These are phyloP conservation scores for Myriosclerotinia curreyana DNA, from an alignment of 2,329 filamentous ascomycete species.

Conservation along the genomic window DNA sequence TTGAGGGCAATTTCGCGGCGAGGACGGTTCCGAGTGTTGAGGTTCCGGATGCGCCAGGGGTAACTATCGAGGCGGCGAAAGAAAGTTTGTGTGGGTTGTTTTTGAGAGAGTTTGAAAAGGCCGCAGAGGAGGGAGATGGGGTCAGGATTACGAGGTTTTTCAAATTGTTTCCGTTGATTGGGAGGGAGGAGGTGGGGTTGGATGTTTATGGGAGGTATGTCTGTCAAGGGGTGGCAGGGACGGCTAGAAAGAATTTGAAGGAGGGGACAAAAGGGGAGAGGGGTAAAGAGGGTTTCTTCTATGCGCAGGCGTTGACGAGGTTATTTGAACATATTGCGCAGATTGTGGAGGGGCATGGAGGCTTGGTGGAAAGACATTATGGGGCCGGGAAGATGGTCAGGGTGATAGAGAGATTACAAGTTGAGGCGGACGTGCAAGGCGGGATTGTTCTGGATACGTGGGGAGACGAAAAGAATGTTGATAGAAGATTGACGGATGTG, in stretches of 20 bases:
- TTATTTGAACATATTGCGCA: constrained; percentile 97
- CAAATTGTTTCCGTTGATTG: constrained; percentile 94
- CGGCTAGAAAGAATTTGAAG: constrained; percentile 77
- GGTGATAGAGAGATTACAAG: constrained; percentile 88
- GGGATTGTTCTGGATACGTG: constrained; percentile 95
- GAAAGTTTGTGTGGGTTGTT: constrained; percentile 90
- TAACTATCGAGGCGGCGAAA: constrained; percentile 81
- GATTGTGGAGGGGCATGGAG: constrained; percentile 89
- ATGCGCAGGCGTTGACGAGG: constrained; percentile 83
- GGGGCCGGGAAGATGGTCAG: constrained; percentile 88
- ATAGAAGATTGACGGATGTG: constrained; percentile 86
- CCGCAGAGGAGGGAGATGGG: constrained; percentile 81
- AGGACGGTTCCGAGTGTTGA: constrained; percentile 93
- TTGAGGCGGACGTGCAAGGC: constrained; percentile 93
- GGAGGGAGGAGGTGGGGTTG: constrained; percentile 79
- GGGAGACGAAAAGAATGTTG: constrained; percentile 82
- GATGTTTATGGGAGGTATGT: constrained; percentile 97
- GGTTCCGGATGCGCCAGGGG: constrained; percentile 84
- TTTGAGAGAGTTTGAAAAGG: constrained; percentile 90
- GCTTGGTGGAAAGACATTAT: constrained; percentile 90
- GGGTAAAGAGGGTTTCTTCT: constrained; percentile 72
- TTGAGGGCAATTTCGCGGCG: constrained; percentile 81
- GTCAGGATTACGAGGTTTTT: constrained; percentile 93
- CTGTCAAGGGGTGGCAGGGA: constrained; percentile 85
- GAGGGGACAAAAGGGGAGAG: constrained; percentile 50